Evolutionary conservation across 2,329 filamentous ascomycete species (phyloP), one percentile per base, ranked within the genome.

Genomic region (Phaeosphaeriaceae sp.): DNA sequence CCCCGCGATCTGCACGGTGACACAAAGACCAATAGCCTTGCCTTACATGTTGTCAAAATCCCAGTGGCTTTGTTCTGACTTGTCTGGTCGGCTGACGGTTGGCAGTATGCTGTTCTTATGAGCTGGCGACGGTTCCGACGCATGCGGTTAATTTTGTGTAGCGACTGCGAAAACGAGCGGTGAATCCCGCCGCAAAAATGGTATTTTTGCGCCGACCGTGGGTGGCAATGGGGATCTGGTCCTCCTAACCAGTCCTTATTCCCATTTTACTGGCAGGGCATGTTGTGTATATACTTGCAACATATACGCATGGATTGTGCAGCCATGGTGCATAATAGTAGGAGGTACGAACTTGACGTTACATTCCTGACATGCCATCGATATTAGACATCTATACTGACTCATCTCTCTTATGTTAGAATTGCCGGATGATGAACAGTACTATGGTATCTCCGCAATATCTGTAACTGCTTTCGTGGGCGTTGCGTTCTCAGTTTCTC

Each of bases 371-470:
- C 15, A 40, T 40, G 36, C 36, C 17, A 40, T 40, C n/a, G 36
- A 40, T 17, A 15, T 17, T 13, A 40, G 36, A 13, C 31, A 13
- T 40, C 36, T 15, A 40, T 13, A 13, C 5, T 40, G 15, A 15
- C 36, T 40, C 2, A 5, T 27, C 25, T 4, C 25, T 27, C 4
- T 7, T n/a, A 36, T 13, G 10, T 36, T 9, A 17, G 15, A n/a
- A 40, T 15, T 40, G 36, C 13, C 36, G 15, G 2, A 7, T n/a
- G 2, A n/a, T 6, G 17, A 15, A 4, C 36, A n/a, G 36, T 40
- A 15, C 36, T 40, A n/a, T n/a, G 69, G 71, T 44, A 74, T 69
- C 48, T 70, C 64, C 48, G 69, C 53, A 15, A 73, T 48, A 53
- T 46, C 56, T 15, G 56, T 54, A 1, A 73, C 59, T 2, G 46